These are phyloP conservation scores for Gossypium mustelinum DNA, from an alignment of 345 rosid species.

Conservation along the genomic window DNA sequence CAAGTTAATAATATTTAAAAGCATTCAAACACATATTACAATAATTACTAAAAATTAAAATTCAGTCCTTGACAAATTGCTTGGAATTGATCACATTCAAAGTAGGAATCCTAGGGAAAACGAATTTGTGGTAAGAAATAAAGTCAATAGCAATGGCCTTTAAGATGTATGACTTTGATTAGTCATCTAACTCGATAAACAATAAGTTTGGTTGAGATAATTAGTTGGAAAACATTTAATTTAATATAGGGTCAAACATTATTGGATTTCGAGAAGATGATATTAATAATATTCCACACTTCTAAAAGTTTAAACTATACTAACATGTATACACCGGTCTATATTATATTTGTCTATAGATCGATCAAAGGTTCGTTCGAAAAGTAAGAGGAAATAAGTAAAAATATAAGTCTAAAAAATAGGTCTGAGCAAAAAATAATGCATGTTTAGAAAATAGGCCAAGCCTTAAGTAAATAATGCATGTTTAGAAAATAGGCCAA, in stretches of 20 bases:
- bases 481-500: too few relatives aligned
- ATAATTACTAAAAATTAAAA: too few relatives aligned
- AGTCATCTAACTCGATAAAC: not conserved
- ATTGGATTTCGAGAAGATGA: not conserved
- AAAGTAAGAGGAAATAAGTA: too few relatives aligned
- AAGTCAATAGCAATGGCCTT: constrained; percentile 20
- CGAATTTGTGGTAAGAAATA: not conserved
- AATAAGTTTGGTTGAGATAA: not conserved
- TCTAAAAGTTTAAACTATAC: not conserved
- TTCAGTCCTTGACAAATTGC: not conserved
- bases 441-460: rapidly evolving
- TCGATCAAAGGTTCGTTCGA: too few relatives aligned
- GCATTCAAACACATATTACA: too few relatives aligned
- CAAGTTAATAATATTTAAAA: too few relatives aligned
- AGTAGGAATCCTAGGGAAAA: not conserved
- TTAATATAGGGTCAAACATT: not conserved
- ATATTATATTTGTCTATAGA: too few relatives aligned
- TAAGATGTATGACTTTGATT: constrained; percentile 16
- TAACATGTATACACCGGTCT: too few relatives aligned
- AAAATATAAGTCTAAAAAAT: too few relatives aligned
- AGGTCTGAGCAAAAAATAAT: too few relatives aligned
- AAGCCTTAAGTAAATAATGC: too few relatives aligned
- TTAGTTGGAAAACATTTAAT: not conserved
- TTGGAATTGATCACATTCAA: not conserved
- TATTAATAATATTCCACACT: not conserved